Base-by-base conservation (phyloP, 345 rosid species). In the Populus pruinosa region DNA sequence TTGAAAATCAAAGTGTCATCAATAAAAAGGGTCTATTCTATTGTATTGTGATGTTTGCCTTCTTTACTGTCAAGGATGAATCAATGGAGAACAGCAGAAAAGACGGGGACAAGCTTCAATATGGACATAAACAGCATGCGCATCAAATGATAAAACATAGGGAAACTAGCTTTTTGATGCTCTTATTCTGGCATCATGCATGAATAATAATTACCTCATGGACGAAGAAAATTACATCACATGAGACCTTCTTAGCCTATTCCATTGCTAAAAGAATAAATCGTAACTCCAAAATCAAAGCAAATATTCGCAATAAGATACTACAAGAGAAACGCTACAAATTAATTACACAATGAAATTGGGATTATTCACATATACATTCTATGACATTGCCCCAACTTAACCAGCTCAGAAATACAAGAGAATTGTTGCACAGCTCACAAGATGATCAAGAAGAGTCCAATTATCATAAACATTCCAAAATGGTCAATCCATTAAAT, bases 291-390 rank as follows among this genome's bases (percentile, higher is more conserved):
- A 36, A 17, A 67, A 77, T 78, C 68, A 75, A 80, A 65, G 77
- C 70, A 81, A 81, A 65, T 47, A 64, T 50, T 69, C 1, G 38
- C 74, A 39, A 6, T 23, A 73, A 21, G 47, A 76, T 35, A 75
- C 44, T 41, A 10, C 66, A 47, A 55, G 39, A 70, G 38, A 38
- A 66, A 23, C 25, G 70, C 83, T 77, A 78, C 59, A 69, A 77
- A 78, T 70, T 83, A 89, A 44, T 87, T 85, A 82, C 85, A 86
- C 23, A 62, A 56, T 31, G 64, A 74, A 76, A 70, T 56, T 36
- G 72, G 67, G 72, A 67, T 77, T 82, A 85, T 86, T 68, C 82
- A 85, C 86, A 67, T 77, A 59, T 80, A n/a, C 70, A 44, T 44
- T 36, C 43, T 71, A 79, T 78, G 71, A 44, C 70, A 73, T 72